Evolutionary conservation across 2,329 filamentous ascomycete genomes (phyloP), one percentile per base, ranked within the genome.

Genomic region (Pseudodiploospora longispora): DNA sequence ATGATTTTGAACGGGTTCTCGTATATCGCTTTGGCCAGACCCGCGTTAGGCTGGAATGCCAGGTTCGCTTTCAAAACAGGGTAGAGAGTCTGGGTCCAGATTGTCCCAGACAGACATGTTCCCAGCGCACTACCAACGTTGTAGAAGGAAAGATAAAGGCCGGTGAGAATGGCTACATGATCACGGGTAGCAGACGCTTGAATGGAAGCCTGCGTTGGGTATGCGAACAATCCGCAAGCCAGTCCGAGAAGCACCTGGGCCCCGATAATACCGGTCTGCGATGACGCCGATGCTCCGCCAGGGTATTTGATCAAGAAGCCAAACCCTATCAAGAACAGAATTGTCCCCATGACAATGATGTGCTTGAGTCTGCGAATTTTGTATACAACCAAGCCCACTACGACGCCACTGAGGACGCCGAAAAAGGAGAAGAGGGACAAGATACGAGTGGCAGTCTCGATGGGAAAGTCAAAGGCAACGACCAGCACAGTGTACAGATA

Each of bases 401-500:
- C 48, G 29, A 72, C 63, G 10, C 78, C 78, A 2, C 71, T 72
- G 10, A 81, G 62, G 30, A 80, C 75, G 1, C 74, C 78, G 10
- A 66, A 68, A 41, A 70, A 70, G 3, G 61, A 65, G 59, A 78
- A 82, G 30, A 82, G 68, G 0, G 74, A 76, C 1, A 68, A 52
- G 37, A 82, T 76, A 1, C 78, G 72, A 0, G 75, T 80, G 0
- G 78, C 76, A 7, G 64, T 72, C 43, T 68, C 67, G 30, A 75
- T 62, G 3, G 71, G 70, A 52, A 80, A 75, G 53, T 77, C 70
- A 50, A 80, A 82, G 2, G 69, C 70, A 7, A 82, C 75, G 6
- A 74, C 57, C 3, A 82, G 71, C 0, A 82, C 71, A 0, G 77
- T 79, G 55, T 73, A 82, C 0, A 82, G 62, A 51, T 75, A 82